Evolutionary conservation across 176 grass and related monocot genomes (phyloP), one percentile per base, ranked within the genome.

Genomic region (Carex parvula): DNA sequence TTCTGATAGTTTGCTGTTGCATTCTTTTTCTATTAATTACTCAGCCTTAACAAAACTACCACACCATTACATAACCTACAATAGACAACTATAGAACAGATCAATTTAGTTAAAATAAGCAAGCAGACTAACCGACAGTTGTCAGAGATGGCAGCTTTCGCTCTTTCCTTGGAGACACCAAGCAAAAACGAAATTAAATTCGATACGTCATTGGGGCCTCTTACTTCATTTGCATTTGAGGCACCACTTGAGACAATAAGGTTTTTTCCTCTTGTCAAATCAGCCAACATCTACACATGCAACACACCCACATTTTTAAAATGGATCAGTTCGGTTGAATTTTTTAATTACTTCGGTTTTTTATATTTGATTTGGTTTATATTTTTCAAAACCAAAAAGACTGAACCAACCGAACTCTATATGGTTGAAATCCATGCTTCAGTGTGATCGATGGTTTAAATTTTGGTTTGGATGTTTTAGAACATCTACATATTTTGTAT

Each of bases 211-310:
- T 91, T 88, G 13, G 95, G 95, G 3, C 91, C 91, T 91, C 95
- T 94, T 60, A 94, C 72, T 70, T 94, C 80, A 66, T 81, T 89
- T 64, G 85, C 89, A 77, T 81, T 85, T 5, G 79, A 83, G 75
- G 95, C 95, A 87, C 88, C 86, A 58, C 95, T 98, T 78, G 92
- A 93, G 37, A 98, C 84, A 56, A 98, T 90, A 81, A 98, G 79
- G 87, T 93, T 94, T 29, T 94, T 98, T 63, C 95, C 92, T 87
- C 85, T 87, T 16, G 89, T 98, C 92, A 91, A 94, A 11, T 91
- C 92, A 32, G 86, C 87, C 48, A 98, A 78, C 60, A 98, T 85
- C 94, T 97, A 70, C 68, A 32, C 21, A 56, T 3, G 3, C 5
- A 76, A 70, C 68, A 32, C 20, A 56, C 6, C 1, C 5, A 76